phyloP scores from a whole-genome alignment of 208 protist species.

The Zelonia costaricensis region DNA sequence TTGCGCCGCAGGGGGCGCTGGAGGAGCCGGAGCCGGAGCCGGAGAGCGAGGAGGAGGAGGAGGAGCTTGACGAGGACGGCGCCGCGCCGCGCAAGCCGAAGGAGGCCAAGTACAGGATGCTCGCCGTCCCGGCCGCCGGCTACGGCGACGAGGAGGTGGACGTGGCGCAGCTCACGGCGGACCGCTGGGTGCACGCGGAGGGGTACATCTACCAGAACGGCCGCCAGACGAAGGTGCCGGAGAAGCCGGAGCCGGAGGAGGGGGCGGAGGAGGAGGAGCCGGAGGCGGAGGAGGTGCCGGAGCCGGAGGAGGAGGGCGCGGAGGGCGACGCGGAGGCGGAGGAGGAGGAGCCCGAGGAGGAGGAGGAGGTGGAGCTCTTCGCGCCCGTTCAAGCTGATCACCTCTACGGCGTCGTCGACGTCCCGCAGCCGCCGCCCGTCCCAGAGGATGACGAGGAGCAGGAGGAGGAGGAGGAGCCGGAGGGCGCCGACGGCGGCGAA shows the following conservation, averaged over 20 bases:
- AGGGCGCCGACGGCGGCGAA: conserved; percentile 46
- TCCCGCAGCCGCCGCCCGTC: conserved; percentile 83
- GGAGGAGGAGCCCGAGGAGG: conserved; percentile 64
- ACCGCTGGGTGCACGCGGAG: conserved; percentile 91
- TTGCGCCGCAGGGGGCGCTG: conserved; percentile 88
- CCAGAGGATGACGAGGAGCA: conserved; percentile 82
- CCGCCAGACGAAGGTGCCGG: conserved; percentile 88
- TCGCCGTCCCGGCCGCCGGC: conserved; percentile 55
- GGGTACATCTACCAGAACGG: conserved; percentile 87
- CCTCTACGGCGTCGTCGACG: conserved; percentile 83
- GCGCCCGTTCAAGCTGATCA: conserved; percentile 73
- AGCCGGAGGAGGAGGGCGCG: conserved; percentile 59
- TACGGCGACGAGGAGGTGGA: conserved; percentile 80
- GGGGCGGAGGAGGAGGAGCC: conserved; percentile 70
- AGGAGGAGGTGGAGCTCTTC: conserved; percentile 90
- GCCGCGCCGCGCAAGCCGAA: conserved; percentile 51
- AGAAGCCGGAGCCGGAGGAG: conserved; percentile 78
- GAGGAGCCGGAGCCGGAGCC: conserved; percentile 79
- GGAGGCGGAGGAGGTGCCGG: conserved; percentile 54
- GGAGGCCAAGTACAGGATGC: conserved; percentile 84
- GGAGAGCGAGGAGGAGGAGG: conserved; percentile 88
- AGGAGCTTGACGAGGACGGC: conserved; percentile 76
- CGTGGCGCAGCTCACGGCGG: conserved; percentile 69
- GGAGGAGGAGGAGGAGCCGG: conserved; percentile 48
- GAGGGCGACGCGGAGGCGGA: conserved; percentile 59